Evolutionary conservation across 2,329 filamentous ascomycete genomes (phyloP), one percentile per base, ranked within the genome.

Genomic region (Nigrospora sphaerica): DNA sequence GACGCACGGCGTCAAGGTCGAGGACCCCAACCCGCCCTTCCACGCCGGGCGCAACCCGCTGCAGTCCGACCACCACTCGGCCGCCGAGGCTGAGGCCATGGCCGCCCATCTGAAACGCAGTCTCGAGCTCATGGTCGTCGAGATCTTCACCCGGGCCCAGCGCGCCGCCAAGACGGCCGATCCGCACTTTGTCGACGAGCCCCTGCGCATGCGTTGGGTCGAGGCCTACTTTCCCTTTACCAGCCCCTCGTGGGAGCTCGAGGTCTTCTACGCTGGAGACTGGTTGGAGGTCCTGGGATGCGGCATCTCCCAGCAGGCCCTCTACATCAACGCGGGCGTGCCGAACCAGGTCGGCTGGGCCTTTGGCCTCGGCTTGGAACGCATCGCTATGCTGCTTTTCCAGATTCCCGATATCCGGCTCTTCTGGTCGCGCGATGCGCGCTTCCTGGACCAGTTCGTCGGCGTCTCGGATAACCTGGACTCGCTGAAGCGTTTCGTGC

Each of bases 201-300:
- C 90, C 5, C 72, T 97, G 35, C 84, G 82, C 55, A 83, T 96
- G 58, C 81, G 93, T 54, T 98, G 93, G 93, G 84, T 97, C 9
- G 92, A 96, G 65, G 90, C 93, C 1, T 97, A 93, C 68, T 98
- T 98, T 69, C 93, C 93, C 35, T 97, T 97, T 64, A 98, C 93
- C 1, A 91, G 85, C 48, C 93, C 93, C 0, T 93, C 86, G 7
- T 98, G 89, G 87, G 93, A 98, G 64, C 77, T 98, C 19, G 93
- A 98, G 62, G 89, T 98, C 11, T 91, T 88, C 73, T 96, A 92
- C 79, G 84, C 86, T 55, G 91, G 88, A 31, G 87, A 95, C 62
- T 98, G 93, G 93, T 82, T 98, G 32, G 93, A 98, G 68, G 83
- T 97, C 5, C 77, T 98, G 1, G 93, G 93, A n/a, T 95, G 85